Conservation (phyloP, 768 basidiomycete genomes). For the Clitopilus hobsonii region DNA sequence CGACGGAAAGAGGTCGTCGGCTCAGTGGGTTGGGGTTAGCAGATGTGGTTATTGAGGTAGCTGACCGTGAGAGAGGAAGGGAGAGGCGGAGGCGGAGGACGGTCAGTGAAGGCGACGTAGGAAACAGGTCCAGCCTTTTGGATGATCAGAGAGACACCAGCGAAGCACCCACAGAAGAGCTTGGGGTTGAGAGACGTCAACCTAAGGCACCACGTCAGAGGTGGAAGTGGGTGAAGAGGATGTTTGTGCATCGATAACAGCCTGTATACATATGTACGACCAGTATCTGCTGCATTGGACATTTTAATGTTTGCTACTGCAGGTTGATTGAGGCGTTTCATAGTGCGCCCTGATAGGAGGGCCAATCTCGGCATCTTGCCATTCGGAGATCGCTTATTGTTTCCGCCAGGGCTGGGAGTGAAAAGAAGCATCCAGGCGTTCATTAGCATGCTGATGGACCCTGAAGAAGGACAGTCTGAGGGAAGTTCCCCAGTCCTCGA, state of each 20-base stretch:
- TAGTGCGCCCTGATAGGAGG: neutral
- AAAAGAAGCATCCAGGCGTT: neutral
- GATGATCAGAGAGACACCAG: neutral
- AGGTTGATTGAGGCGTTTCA: neutral
- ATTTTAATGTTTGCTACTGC: no score
- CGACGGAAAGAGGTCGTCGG: slow-evolving; percentile 44
- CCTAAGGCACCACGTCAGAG: slow-evolving; percentile 1
- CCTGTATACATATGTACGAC: neutral
- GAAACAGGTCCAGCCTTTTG: neutral
- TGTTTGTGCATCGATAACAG: slow-evolving; percentile 4
- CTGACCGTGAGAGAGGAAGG: slow-evolving; percentile 13
- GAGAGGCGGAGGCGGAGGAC: slow-evolving; percentile 41
- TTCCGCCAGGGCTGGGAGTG: neutral
- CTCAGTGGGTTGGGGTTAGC: slow-evolving; percentile 31
- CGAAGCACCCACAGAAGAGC: neutral
- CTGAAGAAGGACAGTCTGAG: neutral
- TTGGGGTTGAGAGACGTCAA: neutral
- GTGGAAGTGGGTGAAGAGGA: slow-evolving; percentile 26
- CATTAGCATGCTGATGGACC: neutral
- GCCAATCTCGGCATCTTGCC: neutral
- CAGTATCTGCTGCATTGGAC: neutral
- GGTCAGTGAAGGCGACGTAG: slow-evolving; percentile 40
- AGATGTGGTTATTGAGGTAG: slow-evolving; percentile 24
- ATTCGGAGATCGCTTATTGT: neutral
- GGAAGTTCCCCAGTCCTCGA: no score